Percentiles rank a stretch among this genome's conserved stretches.
Conservation (phyloP, 1,284 basidiomycete species). For the Coriolopsis trogii region DNA sequence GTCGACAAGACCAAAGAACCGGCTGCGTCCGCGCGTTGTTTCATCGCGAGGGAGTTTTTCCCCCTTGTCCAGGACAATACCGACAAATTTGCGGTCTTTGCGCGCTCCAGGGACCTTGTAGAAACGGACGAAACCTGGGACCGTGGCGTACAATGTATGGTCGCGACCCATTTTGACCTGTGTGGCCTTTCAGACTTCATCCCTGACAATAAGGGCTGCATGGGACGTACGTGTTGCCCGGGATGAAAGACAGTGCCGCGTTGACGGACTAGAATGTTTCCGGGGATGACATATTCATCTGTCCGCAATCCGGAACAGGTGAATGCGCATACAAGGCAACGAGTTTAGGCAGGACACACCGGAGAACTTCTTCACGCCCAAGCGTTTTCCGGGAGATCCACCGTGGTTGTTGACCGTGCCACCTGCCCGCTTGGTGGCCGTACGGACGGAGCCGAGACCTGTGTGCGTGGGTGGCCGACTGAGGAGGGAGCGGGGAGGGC, state of each 20-base stretch:
- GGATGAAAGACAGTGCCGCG: constrained; percentile 89
- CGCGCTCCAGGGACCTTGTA: constrained; percentile 78
- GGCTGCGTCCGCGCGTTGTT: constrained; percentile 67
- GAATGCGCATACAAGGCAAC: not conserved
- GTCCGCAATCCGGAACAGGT: not conserved
- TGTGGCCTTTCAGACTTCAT: constrained; percentile 12
- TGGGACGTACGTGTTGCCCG: constrained; percentile 83
- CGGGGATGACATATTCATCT: constrained; percentile 90
- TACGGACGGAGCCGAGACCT: constrained; percentile 74
- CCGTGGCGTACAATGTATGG: constrained; percentile 88
- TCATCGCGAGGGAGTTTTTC: constrained; percentile 88
- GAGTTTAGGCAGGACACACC: constrained; percentile 51
- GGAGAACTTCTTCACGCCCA: constrained; percentile 94
- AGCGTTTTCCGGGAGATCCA: constrained; percentile 86
- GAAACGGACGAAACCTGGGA: constrained; percentile 90
- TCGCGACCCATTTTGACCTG: constrained; percentile 91
- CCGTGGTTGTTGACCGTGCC: constrained; percentile 91
- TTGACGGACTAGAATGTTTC: constrained; percentile 93
- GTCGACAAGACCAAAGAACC: constrained; percentile 76
- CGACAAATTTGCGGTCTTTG: constrained; percentile 78
- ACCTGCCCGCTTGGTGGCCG: constrained; percentile 93
- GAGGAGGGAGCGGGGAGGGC: constrained; percentile 9
- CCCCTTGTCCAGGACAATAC: constrained; percentile 77
- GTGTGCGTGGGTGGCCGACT: not conserved
- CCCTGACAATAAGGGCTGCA: not conserved